phyloP scores from a whole-genome alignment of 306 rosid genomes.

The Citrullus mucosospermus region DNA sequence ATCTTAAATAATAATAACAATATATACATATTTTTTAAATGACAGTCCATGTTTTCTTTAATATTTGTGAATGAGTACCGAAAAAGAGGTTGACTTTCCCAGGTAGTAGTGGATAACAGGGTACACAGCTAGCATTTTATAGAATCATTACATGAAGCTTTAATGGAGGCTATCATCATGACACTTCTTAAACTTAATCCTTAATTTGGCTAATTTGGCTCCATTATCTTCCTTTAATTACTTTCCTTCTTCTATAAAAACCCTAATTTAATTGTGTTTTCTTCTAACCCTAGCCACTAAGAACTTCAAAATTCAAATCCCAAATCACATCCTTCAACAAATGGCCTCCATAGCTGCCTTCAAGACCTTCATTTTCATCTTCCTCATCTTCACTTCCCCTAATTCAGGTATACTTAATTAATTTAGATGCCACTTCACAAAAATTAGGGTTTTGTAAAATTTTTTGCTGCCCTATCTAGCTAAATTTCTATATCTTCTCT shows the following conservation, averaged over 20 bases:
- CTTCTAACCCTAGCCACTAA: neutral
- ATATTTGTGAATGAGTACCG: too few relatives aligned
- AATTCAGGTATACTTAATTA: neutral
- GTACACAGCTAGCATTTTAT: neutral
- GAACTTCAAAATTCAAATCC: too few relatives aligned
- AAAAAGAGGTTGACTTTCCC: neutral
- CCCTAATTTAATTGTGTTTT: neutral
- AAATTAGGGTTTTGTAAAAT: neutral
- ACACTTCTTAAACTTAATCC: neutral
- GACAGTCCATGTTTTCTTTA: too few relatives aligned
- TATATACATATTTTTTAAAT: too few relatives aligned
- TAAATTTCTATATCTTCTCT: neutral
- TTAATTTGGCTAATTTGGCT: neutral
- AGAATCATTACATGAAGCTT: neutral
- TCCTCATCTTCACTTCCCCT: neutral
- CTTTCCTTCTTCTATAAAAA: neutral
- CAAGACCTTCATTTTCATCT: neutral
- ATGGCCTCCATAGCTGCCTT: neutral
- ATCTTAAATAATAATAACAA: too few relatives aligned
- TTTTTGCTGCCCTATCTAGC: neutral
- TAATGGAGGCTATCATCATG: neutral
- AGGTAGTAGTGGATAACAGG: neutral
- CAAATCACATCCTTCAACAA: neutral
- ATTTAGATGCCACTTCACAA: neutral
- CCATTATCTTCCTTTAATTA: neutral